A percentile compares a stretch with the other conserved stretches of the same genome.
Evolutionary conservation across 2,329 filamentous ascomycete genomes (phyloP).

Genomic region (Alternaria arbusti): DNA sequence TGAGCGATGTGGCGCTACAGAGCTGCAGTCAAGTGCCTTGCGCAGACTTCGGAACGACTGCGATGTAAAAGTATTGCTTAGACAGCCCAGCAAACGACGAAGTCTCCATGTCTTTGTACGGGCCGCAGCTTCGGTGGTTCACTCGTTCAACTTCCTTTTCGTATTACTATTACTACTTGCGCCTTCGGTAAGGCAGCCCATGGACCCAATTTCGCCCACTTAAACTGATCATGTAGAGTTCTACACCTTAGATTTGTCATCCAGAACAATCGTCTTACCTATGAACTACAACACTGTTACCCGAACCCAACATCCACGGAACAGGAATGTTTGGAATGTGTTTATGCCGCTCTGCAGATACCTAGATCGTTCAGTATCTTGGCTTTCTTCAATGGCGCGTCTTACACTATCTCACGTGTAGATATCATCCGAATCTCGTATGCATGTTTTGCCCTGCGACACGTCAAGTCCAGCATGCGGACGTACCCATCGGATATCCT

Average conservation of each 20-base stretch:
- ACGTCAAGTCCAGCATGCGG: not conserved
- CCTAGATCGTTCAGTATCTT: not conserved
- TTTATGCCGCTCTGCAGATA: not conserved
- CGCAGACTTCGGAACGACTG: not conserved
- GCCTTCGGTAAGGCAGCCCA: not conserved
- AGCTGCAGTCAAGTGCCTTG: not conserved
- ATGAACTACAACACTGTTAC: not conserved
- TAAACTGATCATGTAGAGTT: not conserved
- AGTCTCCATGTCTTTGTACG: not conserved
- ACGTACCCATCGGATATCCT: not conserved
- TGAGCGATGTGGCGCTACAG: not conserved
- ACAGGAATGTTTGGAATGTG: not conserved
- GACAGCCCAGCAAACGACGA: not conserved
- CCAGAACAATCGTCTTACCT: not conserved
- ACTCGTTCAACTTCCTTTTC: not conserved
- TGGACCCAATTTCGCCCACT: not conserved
- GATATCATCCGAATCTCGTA: not conserved
- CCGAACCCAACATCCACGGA: not conserved
- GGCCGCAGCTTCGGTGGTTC: not conserved
- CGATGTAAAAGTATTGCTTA: not conserved
- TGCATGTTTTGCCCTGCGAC: not conserved
- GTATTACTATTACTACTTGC: not conserved
- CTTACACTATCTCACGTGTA: not conserved
- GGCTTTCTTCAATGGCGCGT: not conserved
- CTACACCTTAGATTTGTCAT: not conserved